These are phyloP conservation scores for Ramaria rubella DNA, from an alignment of 768 basidiomycete species.

Conservation along the genomic window DNA sequence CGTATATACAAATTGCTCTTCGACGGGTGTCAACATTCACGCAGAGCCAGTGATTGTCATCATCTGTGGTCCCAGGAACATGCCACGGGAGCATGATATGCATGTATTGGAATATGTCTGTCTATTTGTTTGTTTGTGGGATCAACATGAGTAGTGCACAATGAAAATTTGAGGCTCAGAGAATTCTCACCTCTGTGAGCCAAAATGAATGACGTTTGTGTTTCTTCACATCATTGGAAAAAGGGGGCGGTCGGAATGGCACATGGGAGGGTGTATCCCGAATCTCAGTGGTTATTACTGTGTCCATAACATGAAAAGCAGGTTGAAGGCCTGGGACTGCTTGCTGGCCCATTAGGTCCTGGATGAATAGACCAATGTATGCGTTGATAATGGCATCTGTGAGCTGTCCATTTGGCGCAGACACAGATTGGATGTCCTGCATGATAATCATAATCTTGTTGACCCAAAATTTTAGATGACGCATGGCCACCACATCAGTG, in stretches of 20 bases:
- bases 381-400: background rate
- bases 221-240: background rate
- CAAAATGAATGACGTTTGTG: background rate
- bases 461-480: no score
- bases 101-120: background rate
- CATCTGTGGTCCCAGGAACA: no score
- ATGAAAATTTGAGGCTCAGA: background rate
- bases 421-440: background rate
- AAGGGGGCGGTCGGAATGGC: background rate
- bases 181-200: background rate
- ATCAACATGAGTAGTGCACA: background rate
- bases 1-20: background rate
- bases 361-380: background rate
- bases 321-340: background rate
- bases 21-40: background rate
- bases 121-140: no score
- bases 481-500: no score
- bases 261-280: background rate
- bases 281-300: background rate
- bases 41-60: background rate
- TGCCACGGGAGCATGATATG: background rate
- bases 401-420: background rate
- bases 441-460: background rate
- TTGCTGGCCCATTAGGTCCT: background rate
- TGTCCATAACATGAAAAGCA: background rate